These are phyloP conservation scores for Senna siamea DNA, from an alignment of 306 rosid species.

Conservation along the genomic window DNA sequence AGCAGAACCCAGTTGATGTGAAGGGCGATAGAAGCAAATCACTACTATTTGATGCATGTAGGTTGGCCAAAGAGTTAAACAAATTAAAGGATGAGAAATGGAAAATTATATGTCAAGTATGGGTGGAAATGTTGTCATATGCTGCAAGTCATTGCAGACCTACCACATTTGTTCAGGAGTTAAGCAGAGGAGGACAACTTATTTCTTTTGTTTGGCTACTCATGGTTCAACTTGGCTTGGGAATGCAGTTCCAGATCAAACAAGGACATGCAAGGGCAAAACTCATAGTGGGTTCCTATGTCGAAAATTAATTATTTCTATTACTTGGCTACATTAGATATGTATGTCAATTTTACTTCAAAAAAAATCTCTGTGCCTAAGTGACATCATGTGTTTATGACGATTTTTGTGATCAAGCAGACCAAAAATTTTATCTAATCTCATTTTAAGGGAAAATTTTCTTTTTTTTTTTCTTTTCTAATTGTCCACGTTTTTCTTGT, in stretches of 20 bases:
- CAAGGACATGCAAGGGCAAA: conserved; percentile 51
- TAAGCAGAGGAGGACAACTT: conserved; percentile 50
- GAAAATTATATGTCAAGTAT: conserved; percentile 26
- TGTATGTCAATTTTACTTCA: too few species aligned
- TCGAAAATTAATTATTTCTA: too few species aligned
- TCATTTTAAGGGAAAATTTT: too few species aligned
- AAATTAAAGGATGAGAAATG: not conserved
- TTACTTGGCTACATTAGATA: too few species aligned
- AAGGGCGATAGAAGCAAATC: conserved; percentile 36
- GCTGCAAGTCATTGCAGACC: conserved; percentile 47
- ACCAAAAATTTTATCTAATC: too few species aligned
- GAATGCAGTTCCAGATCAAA: conserved; percentile 47
- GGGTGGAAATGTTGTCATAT: conserved; percentile 47
- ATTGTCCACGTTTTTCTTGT: too few species aligned
- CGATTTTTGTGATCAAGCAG: too few species aligned
- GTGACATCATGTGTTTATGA: too few species aligned
- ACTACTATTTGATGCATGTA: conserved; percentile 18
- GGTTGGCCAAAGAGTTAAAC: not conserved
- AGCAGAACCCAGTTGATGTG: not conserved
- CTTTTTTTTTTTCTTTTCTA: too few species aligned
- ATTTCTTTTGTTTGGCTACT: conserved; percentile 44
- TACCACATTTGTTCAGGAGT: conserved; percentile 33
- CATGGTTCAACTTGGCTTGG: conserved; percentile 46
- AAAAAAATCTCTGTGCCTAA: too few species aligned
- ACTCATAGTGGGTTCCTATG: conserved; percentile 34